Conservation (phyloP, 1,284 basidiomycete genomes). For the Ceratobasidium sp. region DNA sequence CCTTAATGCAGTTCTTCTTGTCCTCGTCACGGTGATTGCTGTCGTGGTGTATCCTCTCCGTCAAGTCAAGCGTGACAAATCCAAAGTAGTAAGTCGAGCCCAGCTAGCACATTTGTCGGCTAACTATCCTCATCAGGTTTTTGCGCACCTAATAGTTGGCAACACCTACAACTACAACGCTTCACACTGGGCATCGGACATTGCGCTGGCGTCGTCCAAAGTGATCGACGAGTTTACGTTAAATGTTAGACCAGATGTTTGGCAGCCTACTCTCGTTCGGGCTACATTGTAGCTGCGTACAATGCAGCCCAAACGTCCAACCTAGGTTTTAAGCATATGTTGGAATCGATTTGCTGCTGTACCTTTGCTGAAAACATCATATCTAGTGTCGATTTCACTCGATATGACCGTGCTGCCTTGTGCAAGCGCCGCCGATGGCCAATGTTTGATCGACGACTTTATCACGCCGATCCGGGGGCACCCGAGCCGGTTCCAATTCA, state of each 20-base stretch:
- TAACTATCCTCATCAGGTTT: constrained; percentile 50
- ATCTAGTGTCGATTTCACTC: constrained; percentile 32
- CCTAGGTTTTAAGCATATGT: constrained; percentile 55
- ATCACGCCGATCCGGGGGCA: constrained; percentile 53
- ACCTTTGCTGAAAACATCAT: neutral
- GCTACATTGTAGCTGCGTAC: constrained; percentile 56
- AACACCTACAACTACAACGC: constrained; percentile 58
- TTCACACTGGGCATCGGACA: constrained; percentile 56
- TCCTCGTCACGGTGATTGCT: neutral
- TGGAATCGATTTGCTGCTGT: constrained; percentile 51
- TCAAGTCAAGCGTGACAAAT: neutral
- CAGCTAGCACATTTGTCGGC: neutral
- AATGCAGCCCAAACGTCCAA: constrained; percentile 53
- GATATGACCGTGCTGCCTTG: constrained; percentile 51
- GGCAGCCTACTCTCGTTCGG: constrained; percentile 52
- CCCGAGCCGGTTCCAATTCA: constrained; percentile 56
- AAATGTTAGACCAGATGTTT: constrained; percentile 58
- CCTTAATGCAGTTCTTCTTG: neutral
- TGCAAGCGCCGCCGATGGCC: constrained; percentile 53
- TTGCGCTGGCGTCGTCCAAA: constrained; percentile 56
- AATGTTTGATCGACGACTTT: constrained; percentile 53
- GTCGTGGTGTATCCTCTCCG: neutral
- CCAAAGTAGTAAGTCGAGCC: constrained; percentile 19
- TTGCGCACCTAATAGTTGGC: constrained; percentile 59
- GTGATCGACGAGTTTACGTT: constrained; percentile 61